Base-by-base conservation (phyloP, 2,329 filamentous ascomycete species). In the Pyrenophora seminiperda region DNA sequence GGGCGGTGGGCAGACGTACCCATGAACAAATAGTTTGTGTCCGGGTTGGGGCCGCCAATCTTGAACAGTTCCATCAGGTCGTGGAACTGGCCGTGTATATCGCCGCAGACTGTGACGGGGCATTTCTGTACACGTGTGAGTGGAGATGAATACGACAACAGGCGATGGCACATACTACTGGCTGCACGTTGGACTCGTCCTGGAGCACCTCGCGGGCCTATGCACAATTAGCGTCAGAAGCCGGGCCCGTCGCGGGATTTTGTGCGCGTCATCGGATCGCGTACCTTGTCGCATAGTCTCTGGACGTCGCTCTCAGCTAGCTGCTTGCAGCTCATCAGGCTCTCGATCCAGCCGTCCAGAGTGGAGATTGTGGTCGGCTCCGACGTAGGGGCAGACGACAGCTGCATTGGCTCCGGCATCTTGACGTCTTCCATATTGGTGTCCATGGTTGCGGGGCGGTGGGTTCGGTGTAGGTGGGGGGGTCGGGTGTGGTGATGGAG, bases 11-110 rank as follows among this genome's bases (percentile, higher is more conserved):
- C 24, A 15, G 32, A 44, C 59, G 41, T 40, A 94, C 91, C 92
- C 91, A 99, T 97, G 80, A 97, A 97, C 62, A 97, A 87, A 77
- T 97, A 97, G 81, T 97, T 97, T 72, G 94, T 97, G 76, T 99
- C 94, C 62, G 94, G 94, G 73, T 96, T 97, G 54, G 92, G 91
- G 46, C 94, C 94, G 65, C 94, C 94, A 75, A 99, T 97, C 80
- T 96, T 95, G 84, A 99, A 99, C 45, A 99, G 85, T 79, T 99
- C 94, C 91, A 99, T 97, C 75, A 99, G 79, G 73, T 99, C 94
- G 76, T 97, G 93, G 75, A 97, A 97, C 77, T 99, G 94, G 62
- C 94, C 94, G 77, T 99, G 94, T 73, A 99, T 99, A 77, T 99
- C 94, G 74, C 94, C 94, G 76, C 94, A 97, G 56, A 99, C 94